Evolutionary conservation across 805 yeast species (phyloP), one percentile per base, ranked within the genome.

Genomic region (Metschnikowia baotianmanensis): DNA sequence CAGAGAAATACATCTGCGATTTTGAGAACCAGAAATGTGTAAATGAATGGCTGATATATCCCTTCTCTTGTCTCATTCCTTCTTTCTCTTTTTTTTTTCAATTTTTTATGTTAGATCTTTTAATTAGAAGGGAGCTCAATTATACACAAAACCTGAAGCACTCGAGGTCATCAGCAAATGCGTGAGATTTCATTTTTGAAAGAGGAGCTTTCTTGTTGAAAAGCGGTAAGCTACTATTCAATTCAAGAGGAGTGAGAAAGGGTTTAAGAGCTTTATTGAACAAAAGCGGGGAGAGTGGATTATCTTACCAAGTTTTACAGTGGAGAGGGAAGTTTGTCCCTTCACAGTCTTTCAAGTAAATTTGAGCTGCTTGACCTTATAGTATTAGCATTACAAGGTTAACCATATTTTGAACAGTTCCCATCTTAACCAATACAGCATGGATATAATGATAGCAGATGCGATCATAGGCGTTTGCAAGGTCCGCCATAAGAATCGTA

Each of bases 331-430:
- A 41, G 9, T 18, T 18, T 13, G 5, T 18, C 5, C 40, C 45
- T 17, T 13, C 25, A 7, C 20, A 22, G 16, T 41, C 26, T 20
- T 41, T 41, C 4, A 42, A 16, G n/a, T 6, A 7, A 13, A 42
- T 32, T 15, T 19, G 37, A 3, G 38, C 45, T 16, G n/a, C 23
- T 32, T 42, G 45, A 11, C 18, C 34, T 18, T 7, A 6, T 10
- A 42, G 25, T n/a, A 36, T 32, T 31, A 38, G 36, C 45, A 37
- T 42, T 13, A 40, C 12, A n/a, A 35, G 27, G 5, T 24, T 6
- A 6, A 26, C 9, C 20, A 40, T 22, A 8, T 7, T 16, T 10
- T 5, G 27, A 1, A 32, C 31, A 9, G 35, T 16, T 3, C 39
- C 28, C 38, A 29, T 34, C 17, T 29, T 21, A 20, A 12, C n/a